Conservation (phyloP, 2,329 filamentous ascomycete species). For the Trichophyton mentagrophytes region DNA sequence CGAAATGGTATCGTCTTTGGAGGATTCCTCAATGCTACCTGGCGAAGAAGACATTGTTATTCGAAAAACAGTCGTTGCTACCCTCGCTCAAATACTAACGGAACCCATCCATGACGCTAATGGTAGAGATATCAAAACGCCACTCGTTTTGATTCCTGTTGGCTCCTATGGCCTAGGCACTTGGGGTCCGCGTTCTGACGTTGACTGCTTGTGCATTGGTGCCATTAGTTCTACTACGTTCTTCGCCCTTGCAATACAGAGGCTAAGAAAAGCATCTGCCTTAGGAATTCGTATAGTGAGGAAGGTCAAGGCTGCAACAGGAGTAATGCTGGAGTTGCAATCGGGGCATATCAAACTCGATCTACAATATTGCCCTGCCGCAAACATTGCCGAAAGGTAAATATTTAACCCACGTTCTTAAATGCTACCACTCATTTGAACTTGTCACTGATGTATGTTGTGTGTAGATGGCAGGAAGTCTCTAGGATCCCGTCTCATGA, state of each 20-base stretch:
- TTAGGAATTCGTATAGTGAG: conserved; percentile 41
- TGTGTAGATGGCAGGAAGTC: conserved; percentile 26
- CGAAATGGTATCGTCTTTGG: conserved; percentile 3
- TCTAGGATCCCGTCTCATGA: conserved; percentile 38
- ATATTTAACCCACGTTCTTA: neutral
- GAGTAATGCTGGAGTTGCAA: conserved; percentile 52
- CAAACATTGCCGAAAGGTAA: conserved; percentile 41
- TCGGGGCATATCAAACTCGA: conserved; percentile 48
- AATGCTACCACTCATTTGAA: neutral
- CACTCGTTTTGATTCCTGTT: conserved; percentile 47
- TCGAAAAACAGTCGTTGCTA: conserved; percentile 7
- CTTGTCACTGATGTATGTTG: neutral
- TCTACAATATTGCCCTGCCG: conserved; percentile 53
- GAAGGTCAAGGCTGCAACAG: conserved; percentile 45
- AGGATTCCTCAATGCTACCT: conserved; percentile 5
- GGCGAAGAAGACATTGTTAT: conserved; percentile 4
- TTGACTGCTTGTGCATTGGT: conserved; percentile 55
- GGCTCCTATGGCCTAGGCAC: conserved; percentile 53
- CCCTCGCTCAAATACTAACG: conserved; percentile 7
- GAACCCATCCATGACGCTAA: conserved; percentile 16
- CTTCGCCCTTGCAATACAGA: conserved; percentile 45
- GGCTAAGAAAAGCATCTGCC: conserved; percentile 37
- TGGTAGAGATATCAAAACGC: conserved; percentile 14
- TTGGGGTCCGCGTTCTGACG: conserved; percentile 48
- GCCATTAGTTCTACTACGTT: conserved; percentile 49